Evolutionary conservation across 176 grass and related monocot genomes (phyloP).

Genomic region (Alopecurus myosuroides): DNA sequence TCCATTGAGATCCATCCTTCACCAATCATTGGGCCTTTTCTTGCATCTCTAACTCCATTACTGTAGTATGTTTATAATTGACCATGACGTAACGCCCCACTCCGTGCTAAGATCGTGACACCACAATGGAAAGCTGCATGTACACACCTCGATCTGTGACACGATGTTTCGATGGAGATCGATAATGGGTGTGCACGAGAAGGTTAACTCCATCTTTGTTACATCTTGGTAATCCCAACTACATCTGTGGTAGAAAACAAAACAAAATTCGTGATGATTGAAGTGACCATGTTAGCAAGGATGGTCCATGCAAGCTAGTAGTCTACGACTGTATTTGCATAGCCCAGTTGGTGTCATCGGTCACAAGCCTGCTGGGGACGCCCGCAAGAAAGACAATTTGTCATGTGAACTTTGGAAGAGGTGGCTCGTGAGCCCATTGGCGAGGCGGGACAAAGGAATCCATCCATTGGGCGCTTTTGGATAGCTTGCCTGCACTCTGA

Average conservation of each 20-base stretch:
- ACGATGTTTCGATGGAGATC: not conserved
- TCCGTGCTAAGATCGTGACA: constrained; percentile 16
- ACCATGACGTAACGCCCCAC: constrained; percentile 9
- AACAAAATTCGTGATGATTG: not conserved
- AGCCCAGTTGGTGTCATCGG: not conserved
- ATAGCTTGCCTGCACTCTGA: not conserved
- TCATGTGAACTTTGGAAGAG: constrained; percentile 7
- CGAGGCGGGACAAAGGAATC: not conserved
- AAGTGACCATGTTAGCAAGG: not conserved
- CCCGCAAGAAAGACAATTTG: not conserved
- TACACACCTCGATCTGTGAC: not conserved
- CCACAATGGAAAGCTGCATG: not conserved
- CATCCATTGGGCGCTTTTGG: constrained; percentile 13
- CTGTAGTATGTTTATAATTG: constrained; percentile 14
- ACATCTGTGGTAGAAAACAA: not conserved
- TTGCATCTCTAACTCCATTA: not conserved
- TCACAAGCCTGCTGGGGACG: constrained; percentile 8
- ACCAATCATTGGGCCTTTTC: not conserved
- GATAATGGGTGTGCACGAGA: not conserved
- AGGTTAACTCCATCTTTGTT: not conserved
- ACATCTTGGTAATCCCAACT: not conserved
- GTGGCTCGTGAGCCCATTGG: constrained; percentile 30
- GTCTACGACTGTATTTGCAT: not conserved
- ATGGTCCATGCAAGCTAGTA: not conserved
- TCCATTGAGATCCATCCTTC: not conserved